These are phyloP conservation scores for Lactifluus subvellereus DNA, from an alignment of 768 basidiomycete genomes.

Conservation along the genomic window DNA sequence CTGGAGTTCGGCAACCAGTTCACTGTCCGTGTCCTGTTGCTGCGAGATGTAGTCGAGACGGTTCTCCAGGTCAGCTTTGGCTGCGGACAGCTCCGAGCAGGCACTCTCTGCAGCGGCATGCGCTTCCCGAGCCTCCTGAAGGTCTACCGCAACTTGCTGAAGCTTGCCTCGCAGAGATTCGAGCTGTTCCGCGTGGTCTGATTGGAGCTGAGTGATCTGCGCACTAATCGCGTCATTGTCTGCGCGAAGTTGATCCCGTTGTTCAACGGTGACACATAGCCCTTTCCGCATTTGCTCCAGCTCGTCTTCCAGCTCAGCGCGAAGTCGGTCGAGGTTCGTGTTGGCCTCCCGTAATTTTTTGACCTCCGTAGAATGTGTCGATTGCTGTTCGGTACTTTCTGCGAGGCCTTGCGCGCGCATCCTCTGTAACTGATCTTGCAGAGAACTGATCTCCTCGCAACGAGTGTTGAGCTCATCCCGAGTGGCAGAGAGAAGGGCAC, in stretches of 20 bases:
- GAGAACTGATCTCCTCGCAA: slow-evolving; percentile 6
- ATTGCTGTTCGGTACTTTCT: slow-evolving; percentile 4
- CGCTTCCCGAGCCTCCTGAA: slow-evolving; percentile 21
- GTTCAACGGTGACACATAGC: slow-evolving; percentile 19
- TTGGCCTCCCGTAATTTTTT: slow-evolving; percentile 18
- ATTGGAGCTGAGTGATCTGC: slow-evolving; percentile 17
- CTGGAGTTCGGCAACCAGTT: slow-evolving; percentile 5
- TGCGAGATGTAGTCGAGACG: slow-evolving; percentile 7
- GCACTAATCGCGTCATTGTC: slow-evolving; percentile 1
- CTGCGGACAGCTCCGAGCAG: slow-evolving; percentile 19
- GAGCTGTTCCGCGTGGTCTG: slow-evolving; percentile 23
- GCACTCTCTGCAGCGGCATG: slow-evolving; percentile 32
- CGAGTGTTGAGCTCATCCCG: slow-evolving; percentile 14
- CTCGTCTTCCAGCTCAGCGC: slow-evolving; percentile 19
- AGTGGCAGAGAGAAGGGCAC: slow-evolving; percentile 15
- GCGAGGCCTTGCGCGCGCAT: slow-evolving; percentile 10
- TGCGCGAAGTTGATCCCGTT: slow-evolving; percentile 13
- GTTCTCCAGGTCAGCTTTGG: slow-evolving; percentile 19
- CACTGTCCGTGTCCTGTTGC: slow-evolving; percentile 6
- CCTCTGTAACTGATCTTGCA: slow-evolving; percentile 19
- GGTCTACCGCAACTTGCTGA: slow-evolving; percentile 20
- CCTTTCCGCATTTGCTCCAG: slow-evolving; percentile 25
- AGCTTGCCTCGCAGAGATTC: slow-evolving; percentile 25
- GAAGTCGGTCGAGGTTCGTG: slow-evolving; percentile 16
- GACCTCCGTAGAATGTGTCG: slow-evolving; percentile 8